Evolutionary conservation across 495 filamentous ascomycete species (phyloP).

Genomic region (Sordaria brevicollis): DNA sequence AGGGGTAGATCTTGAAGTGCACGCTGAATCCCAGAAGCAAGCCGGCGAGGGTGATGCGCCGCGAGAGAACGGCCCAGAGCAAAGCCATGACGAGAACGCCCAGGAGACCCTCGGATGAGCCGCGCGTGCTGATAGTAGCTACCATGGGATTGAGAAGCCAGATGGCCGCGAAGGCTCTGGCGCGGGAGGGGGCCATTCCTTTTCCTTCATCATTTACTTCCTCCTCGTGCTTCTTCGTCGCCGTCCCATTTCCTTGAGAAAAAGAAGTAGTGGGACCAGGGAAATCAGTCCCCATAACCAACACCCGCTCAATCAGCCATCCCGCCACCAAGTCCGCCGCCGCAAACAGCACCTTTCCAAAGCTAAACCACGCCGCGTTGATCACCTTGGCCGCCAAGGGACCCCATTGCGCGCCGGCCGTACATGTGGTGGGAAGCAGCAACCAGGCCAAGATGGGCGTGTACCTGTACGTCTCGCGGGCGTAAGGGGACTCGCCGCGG

Average conservation of each 20-base stretch:
- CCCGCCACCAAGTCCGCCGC: constrained; percentile 74
- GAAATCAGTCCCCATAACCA: constrained; percentile 5
- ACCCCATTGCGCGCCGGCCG: constrained; percentile 31
- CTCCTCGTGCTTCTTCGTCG: neutral
- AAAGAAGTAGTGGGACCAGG: no score
- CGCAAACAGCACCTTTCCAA: constrained; percentile 83
- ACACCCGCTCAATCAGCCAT: constrained; percentile 54
- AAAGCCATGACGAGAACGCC: constrained; percentile 72
- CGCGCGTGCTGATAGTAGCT: constrained; percentile 86
- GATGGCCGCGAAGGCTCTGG: constrained; percentile 65
- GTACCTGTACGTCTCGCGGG: constrained; percentile 90
- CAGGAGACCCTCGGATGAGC: constrained; percentile 84
- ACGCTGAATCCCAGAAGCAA: constrained; percentile 71
- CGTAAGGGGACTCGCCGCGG: constrained; percentile 57
- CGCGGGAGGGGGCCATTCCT: constrained; percentile 28
- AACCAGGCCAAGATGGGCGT: constrained; percentile 89
- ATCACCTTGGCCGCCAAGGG: constrained; percentile 14
- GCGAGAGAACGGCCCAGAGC: constrained; percentile 64
- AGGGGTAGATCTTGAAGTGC: constrained; percentile 98
- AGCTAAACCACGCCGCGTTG: constrained; percentile 57
- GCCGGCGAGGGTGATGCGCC: constrained; percentile 54
- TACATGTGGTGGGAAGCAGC: constrained; percentile 55
- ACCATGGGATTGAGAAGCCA: constrained; percentile 99
- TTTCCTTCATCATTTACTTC: neutral
- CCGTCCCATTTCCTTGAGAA: neutral